A percentile compares a stretch with the other conserved stretches of the same genome.
phyloP scores from a whole-genome alignment of 2,329 filamentous ascomycete genomes.

The Exophiala sp. region DNA sequence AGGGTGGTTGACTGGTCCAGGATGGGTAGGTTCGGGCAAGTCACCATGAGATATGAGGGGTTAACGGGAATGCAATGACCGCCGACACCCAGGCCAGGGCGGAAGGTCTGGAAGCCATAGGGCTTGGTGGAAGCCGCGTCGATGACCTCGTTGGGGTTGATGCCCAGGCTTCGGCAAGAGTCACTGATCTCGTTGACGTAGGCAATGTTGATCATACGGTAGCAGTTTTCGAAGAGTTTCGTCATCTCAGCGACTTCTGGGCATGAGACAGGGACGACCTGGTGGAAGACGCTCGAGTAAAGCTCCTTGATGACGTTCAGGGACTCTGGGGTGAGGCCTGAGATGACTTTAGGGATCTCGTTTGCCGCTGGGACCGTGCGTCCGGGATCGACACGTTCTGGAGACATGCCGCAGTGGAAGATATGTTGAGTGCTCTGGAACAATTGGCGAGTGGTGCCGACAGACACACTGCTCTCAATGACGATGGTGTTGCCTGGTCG shows the following conservation, averaged over 20 bases:
- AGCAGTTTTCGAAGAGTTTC: conserved; percentile 25
- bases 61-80: conserved; percentile 25
- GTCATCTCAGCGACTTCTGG: conserved; percentile 25
- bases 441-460: conserved; percentile 21
- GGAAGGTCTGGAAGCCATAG: conserved; percentile 21
- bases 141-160: conserved; percentile 21
- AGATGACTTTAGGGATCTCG: conserved; percentile 22
- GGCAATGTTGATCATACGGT: conserved; percentile 24
- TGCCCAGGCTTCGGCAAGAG: conserved; percentile 15
- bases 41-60: conserved; percentile 19
- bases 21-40: conserved; percentile 11
- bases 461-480: conserved; percentile 23
- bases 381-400: conserved; percentile 23
- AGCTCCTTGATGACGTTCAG: conserved; percentile 12
- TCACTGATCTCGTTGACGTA: conserved; percentile 25
- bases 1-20: conserved; percentile 16
- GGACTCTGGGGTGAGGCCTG: conserved; percentile 14
- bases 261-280: conserved; percentile 16
- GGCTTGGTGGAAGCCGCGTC: conserved; percentile 22
- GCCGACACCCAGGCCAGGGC: conserved; percentile 21
- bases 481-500: conserved; percentile 18
- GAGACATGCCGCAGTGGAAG: conserved; percentile 24
- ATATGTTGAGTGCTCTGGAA: conserved; percentile 6
- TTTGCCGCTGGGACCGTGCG: conserved; percentile 13
- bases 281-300: conserved; percentile 17